Evolutionary conservation across 108 stramenopile species (phyloP).

Genomic region (Seminavis robusta): DNA sequence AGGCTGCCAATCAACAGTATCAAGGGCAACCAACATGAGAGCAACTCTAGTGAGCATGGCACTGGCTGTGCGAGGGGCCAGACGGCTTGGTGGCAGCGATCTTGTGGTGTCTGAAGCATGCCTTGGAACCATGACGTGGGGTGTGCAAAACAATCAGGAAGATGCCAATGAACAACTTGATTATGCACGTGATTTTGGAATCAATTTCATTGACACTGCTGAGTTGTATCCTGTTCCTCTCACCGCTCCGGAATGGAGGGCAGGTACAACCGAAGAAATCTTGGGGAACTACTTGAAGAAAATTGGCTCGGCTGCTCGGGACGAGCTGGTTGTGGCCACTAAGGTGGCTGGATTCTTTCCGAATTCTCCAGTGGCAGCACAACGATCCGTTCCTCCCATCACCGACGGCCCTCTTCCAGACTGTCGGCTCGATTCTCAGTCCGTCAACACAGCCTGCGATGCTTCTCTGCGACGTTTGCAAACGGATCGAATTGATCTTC

Average conservation of each 20-base stretch:
- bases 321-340: constrained; percentile 51
- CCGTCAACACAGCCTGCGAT: not conserved
- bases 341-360: constrained; percentile 46
- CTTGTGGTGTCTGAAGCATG: too few species aligned
- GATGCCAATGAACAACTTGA: constrained; percentile 41
- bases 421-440: too few species aligned
- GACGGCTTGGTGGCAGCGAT: too few species aligned
- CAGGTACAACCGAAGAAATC: too few species aligned
- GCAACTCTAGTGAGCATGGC: too few species aligned
- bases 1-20: too few species aligned
- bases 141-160: constrained; percentile 20
- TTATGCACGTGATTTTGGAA: constrained; percentile 23
- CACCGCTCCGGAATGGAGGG: not conserved
- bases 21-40: too few species aligned
- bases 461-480: too few species aligned
- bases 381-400: constrained; percentile 12
- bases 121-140: constrained; percentile 43
- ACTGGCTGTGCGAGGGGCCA: too few species aligned
- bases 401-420: not conserved
- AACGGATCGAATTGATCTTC: constrained; percentile 33
- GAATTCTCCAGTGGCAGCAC: constrained; percentile 7
- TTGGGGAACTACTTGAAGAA: too few species aligned
- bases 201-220: constrained; percentile 47
- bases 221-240: too few species aligned
- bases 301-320: too few species aligned